Conservation (phyloP, 78 protist species). For the Dictyostelium firmibasis region DNA sequence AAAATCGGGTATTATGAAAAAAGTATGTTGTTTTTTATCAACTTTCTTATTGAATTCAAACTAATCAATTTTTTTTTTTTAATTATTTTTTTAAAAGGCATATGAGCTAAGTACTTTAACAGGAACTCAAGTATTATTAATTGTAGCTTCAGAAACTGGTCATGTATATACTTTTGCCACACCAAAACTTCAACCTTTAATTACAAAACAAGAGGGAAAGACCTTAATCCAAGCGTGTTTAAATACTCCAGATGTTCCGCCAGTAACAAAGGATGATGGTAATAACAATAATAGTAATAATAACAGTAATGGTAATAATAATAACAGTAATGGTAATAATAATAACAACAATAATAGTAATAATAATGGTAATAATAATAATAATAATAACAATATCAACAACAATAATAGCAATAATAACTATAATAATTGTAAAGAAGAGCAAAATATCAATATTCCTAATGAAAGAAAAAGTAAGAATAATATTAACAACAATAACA, state of each 20-base stretch:
- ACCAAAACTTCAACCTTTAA: conserved; percentile 95
- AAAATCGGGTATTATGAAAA: conserved; percentile 93
- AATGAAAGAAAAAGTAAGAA: not conserved
- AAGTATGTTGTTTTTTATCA: conserved; percentile 16
- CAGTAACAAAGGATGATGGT: not conserved
- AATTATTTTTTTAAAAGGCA: conserved; percentile 41
- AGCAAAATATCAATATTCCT: not conserved
- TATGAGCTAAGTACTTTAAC: conserved; percentile 92
- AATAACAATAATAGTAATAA: not conserved
- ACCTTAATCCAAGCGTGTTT: conserved; percentile 76
- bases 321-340: not conserved
- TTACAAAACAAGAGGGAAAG: conserved; percentile 87
- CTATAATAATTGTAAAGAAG: not conserved
- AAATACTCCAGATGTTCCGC: conserved; percentile 70
- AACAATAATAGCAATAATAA: not conserved
- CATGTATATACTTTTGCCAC: conserved; percentile 97
- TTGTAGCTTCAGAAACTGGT: conserved; percentile 96
- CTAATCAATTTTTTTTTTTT: no score
- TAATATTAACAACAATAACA: not conserved
- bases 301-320: no score
- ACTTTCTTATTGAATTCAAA: no score
- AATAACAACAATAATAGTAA: not conserved
- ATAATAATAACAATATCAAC: not conserved
- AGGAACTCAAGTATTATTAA: conserved; percentile 94
- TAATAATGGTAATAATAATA: not conserved